A percentile compares a stretch with the other conserved stretches of the same genome.
phyloP scores from a whole-genome alignment of 1,284 basidiomycete genomes.

The Ceratobasidium sp. region DNA sequence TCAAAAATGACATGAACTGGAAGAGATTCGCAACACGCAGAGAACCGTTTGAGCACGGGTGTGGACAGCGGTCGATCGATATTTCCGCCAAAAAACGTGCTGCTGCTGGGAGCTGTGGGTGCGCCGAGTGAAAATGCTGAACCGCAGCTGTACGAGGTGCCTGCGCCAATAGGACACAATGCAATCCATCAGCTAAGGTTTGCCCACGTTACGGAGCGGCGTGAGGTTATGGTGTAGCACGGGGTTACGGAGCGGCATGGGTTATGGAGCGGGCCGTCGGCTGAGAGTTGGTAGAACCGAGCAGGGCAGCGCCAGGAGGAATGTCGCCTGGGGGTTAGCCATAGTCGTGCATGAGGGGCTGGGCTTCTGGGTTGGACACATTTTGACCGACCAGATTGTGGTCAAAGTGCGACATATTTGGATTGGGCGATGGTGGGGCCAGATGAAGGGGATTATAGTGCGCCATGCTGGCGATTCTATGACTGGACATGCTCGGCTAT shows the following conservation, averaged over 20 bases:
- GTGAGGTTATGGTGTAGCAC: too few species aligned
- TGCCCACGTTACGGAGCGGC: too few species aligned
- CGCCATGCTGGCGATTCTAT: constrained; percentile 15
- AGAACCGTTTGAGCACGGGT: too few species aligned
- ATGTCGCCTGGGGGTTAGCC: not conserved
- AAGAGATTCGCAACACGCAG: too few species aligned
- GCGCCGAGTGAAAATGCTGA: not conserved
- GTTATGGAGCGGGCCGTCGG: constrained; percentile 26
- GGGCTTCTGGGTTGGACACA: constrained; percentile 7
- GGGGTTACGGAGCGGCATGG: constrained; percentile 7
- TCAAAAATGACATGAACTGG: too few species aligned
- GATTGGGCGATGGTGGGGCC: constrained; percentile 3
- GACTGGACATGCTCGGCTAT: not conserved
- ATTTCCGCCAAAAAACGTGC: constrained; percentile 34
- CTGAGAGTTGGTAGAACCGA: constrained; percentile 18
- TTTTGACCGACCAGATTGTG: too few species aligned
- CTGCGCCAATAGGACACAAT: constrained; percentile 33
- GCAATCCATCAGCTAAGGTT: constrained; percentile 10
- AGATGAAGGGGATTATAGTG: constrained; percentile 30
- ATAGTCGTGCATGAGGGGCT: constrained; percentile 10
- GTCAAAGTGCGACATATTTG: not conserved
- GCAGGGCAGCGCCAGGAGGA: constrained; percentile 1
- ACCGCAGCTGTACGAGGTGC: constrained; percentile 27
- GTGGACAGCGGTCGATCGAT: too few species aligned
- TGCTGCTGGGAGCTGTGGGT: constrained; percentile 3